Conservation (phyloP, 495 filamentous ascomycete genomes). For the Oidiodendron maius region DNA sequence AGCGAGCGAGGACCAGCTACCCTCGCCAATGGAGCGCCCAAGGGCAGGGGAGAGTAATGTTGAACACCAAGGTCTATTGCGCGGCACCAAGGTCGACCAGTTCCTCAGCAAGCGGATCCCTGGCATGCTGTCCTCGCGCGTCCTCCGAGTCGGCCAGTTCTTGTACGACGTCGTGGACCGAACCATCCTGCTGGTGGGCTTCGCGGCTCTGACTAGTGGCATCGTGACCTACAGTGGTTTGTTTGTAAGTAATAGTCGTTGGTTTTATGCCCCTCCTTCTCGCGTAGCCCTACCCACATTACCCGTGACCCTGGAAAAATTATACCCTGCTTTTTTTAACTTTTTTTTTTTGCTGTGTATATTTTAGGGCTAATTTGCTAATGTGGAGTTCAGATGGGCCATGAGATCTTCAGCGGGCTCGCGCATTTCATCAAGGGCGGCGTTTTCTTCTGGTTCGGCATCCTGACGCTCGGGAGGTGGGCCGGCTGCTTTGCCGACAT, state of each 20-base stretch:
- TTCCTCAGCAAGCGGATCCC: conserved; percentile 15
- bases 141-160: conserved; percentile 49
- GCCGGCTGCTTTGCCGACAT: conserved; percentile 85
- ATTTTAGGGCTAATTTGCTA: too few species aligned
- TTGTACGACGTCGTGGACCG: conserved; percentile 58
- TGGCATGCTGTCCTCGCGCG: conserved; percentile 11
- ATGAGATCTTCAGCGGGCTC: conserved; percentile 71
- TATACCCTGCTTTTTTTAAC: too few species aligned
- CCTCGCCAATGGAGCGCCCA: conserved; percentile 44
- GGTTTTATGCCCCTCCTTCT: too few species aligned
- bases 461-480: conserved; percentile 85
- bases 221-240: conserved; percentile 64
- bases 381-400: conserved; percentile 37
- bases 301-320: too few species aligned
- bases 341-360: too few species aligned
- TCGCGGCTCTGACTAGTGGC: conserved; percentile 57
- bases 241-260: conserved; percentile 48
- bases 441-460: conserved; percentile 94
- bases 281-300: too few species aligned
- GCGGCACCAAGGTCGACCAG: conserved; percentile 12
- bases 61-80: conserved; percentile 20
- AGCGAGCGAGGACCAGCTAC: conserved; percentile 40
- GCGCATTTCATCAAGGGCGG: conserved; percentile 96
- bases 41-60: conserved; percentile 37
- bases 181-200: conserved; percentile 58